Evolutionary conservation across 106 monocot species (phyloP).

Genomic region (Dendrobium officinale): DNA sequence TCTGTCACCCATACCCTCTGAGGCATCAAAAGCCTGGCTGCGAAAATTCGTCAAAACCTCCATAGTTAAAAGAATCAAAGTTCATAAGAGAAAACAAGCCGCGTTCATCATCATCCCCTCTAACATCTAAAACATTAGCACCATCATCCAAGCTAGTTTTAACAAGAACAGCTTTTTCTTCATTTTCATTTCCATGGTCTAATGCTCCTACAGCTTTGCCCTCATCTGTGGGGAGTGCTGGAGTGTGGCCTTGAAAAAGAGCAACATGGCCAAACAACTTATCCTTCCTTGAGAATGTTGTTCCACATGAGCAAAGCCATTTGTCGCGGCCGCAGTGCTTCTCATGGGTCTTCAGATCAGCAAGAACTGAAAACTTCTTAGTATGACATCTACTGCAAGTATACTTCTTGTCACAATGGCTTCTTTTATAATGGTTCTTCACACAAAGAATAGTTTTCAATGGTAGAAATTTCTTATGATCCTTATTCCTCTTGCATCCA

Average conservation of each 20-base stretch:
- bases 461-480: constrained; percentile 93
- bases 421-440: constrained; percentile 97
- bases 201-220: constrained; percentile 10
- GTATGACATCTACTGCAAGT: constrained; percentile 60
- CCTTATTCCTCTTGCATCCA: constrained; percentile 92
- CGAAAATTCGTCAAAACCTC: constrained; percentile 16
- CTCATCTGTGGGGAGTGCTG: constrained; percentile 29
- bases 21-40: constrained; percentile 18
- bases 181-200: neutral
- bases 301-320: constrained; percentile 84
- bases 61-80: constrained; percentile 39
- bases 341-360: constrained; percentile 89
- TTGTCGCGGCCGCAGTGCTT: constrained; percentile 77
- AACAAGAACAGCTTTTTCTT: constrained; percentile 3
- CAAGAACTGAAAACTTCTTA: constrained; percentile 80
- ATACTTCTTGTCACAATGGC: constrained; percentile 74
- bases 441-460: constrained; percentile 87
- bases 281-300: constrained; percentile 82
- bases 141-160: constrained; percentile 17
- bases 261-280: constrained; percentile 68
- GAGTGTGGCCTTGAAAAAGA: constrained; percentile 53
- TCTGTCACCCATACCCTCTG: constrained; percentile 22
- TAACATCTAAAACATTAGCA: constrained; percentile 21
- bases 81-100: constrained; percentile 40
- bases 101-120: constrained; percentile 22